Conservation (phyloP, 2,329 filamentous ascomycete species). For the Allantophomopsis cytisporea region DNA sequence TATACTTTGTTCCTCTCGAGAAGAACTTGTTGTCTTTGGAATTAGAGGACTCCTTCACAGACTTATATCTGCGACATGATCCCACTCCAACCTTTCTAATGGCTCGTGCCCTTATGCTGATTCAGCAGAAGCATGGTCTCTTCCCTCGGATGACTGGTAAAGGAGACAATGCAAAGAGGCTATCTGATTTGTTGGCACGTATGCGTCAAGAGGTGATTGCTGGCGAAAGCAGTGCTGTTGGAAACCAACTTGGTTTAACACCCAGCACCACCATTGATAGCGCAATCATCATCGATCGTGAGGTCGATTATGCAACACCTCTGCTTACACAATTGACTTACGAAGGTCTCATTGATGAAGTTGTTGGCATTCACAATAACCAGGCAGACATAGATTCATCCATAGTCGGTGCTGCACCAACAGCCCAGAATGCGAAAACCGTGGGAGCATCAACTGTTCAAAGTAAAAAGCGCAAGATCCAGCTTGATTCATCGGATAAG, state of each 20-base stretch:
- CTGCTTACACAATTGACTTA: conserved; percentile 93
- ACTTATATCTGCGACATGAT: conserved; percentile 83
- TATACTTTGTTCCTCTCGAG: conserved; percentile 87
- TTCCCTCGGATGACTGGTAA: conserved; percentile 94
- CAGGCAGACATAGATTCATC: conserved; percentile 88
- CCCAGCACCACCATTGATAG: conserved; percentile 84
- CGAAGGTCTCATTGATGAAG: conserved; percentile 87
- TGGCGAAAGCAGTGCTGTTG: conserved; percentile 57
- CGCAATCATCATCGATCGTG: conserved; percentile 87
- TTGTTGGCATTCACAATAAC: conserved; percentile 84
- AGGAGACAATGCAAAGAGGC: conserved; percentile 80
- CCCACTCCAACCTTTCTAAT: conserved; percentile 81
- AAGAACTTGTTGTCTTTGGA: conserved; percentile 86
- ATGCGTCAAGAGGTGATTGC: conserved; percentile 85
- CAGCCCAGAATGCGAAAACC: conserved; percentile 35
- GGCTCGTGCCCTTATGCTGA: conserved; percentile 83
- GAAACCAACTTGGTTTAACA: conserved; percentile 51
- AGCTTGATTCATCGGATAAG: conserved; percentile 79
- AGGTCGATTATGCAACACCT: conserved; percentile 85
- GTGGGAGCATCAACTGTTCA: conserved; percentile 41
- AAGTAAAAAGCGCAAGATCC: conserved; percentile 74
- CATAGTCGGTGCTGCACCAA: conserved; percentile 63
- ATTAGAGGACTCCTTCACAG: conserved; percentile 72
- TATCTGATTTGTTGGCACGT: conserved; percentile 74
- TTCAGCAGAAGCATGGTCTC: conserved; percentile 83